A percentile compares a stretch with the other conserved stretches of the same genome.
Conservation (phyloP, 441 rosid species). For the Populus hybrid region DNA sequence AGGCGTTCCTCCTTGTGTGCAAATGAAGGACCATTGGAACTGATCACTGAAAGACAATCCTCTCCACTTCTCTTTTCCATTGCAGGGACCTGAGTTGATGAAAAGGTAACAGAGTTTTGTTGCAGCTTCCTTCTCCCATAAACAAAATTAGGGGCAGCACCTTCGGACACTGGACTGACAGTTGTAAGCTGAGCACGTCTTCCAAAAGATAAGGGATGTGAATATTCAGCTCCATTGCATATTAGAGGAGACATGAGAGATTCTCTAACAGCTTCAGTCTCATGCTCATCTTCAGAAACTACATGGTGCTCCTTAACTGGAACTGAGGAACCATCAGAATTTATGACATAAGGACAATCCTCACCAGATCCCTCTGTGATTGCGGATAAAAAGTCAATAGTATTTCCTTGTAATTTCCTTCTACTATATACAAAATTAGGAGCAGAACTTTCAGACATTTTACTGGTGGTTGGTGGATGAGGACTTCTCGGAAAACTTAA, state of each 20-base stretch:
- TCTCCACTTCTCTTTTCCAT: background rate
- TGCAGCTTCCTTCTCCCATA: background rate
- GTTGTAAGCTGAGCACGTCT: background rate
- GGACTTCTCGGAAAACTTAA: constrained; percentile 21
- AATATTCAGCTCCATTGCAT: no score
- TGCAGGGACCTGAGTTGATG: background rate
- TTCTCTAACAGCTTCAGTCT: constrained; percentile 26
- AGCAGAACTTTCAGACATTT: constrained; percentile 34
- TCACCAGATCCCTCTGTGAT: constrained; percentile 33
- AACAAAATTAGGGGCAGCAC: background rate
- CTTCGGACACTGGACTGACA: background rate
- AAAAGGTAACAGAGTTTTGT: background rate
- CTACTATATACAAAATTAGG: constrained; percentile 44
- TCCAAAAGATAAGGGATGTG: background rate
- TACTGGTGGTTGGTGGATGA: constrained; percentile 35
- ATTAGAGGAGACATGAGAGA: constrained; percentile 14
- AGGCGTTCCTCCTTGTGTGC: background rate
- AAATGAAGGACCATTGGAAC: background rate
- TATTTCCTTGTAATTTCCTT: constrained; percentile 41
- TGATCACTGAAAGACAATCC: background rate
- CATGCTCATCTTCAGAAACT: constrained; percentile 21
- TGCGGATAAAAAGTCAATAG: constrained; percentile 24
- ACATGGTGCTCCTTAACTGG: constrained; percentile 27
- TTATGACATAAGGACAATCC: constrained; percentile 39
- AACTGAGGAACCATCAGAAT: constrained; percentile 39